phyloP scores from a whole-genome alignment of 1,284 basidiomycete species.

The Neolentinus lepideus region DNA sequence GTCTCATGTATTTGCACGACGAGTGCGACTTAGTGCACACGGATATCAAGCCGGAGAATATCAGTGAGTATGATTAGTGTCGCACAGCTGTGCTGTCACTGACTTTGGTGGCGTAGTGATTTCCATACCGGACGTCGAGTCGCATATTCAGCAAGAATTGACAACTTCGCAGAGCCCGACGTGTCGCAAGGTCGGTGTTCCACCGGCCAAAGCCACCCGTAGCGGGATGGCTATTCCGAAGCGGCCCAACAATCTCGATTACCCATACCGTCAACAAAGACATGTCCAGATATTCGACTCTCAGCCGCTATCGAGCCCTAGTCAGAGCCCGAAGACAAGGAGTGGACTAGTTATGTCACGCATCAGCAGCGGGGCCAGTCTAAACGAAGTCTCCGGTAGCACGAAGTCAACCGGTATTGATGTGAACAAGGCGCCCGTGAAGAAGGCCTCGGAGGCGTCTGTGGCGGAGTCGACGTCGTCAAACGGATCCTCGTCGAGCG shows the following conservation, averaged over 20 bases:
- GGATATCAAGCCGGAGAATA: conserved; percentile 92
- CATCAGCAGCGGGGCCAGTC: conserved; percentile 8
- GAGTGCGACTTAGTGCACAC: conserved; percentile 86
- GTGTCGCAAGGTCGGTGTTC: conserved; percentile 65
- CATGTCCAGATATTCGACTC: conserved; percentile 76
- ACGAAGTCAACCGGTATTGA: conserved; percentile 11
- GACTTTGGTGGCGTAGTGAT: conserved; percentile 45
- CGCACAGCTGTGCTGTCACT: neutral
- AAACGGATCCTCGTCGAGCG: conserved; percentile 17
- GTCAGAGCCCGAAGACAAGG: conserved; percentile 26
- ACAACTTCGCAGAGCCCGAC: conserved; percentile 58
- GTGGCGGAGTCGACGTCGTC: conserved; percentile 13
- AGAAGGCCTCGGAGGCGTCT: neutral
- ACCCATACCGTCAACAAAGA: conserved; percentile 17
- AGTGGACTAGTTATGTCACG: conserved; percentile 27
- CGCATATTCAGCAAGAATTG: conserved; percentile 62
- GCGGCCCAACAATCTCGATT: conserved; percentile 35
- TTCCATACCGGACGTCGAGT: conserved; percentile 68
- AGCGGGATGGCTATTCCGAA: conserved; percentile 52
- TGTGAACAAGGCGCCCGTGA: conserved; percentile 15
- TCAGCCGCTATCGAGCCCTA: conserved; percentile 52
- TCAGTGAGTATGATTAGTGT: conserved; percentile 46
- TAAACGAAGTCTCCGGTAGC: neutral
- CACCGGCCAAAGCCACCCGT: conserved; percentile 44
- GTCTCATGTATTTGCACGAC: conserved; percentile 87